Percentiles rank a stretch among this genome's conserved stretches.
phyloP scores from a whole-genome alignment of 805 yeast species.

The Hanseniaspora vineae region DNA sequence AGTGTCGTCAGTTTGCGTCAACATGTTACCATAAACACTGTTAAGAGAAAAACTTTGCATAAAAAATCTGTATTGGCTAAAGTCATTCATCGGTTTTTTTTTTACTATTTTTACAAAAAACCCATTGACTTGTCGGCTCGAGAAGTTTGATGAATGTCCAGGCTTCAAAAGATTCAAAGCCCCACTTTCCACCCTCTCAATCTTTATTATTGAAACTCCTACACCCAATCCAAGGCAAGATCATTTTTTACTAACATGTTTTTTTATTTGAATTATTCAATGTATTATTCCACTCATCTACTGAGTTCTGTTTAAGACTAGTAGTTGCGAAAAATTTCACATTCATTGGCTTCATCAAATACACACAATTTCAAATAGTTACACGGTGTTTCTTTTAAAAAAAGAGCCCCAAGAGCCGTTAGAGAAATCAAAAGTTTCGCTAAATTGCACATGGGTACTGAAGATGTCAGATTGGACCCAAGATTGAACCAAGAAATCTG shows the following conservation, averaged over 20 bases:
- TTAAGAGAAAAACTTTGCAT: too few species aligned
- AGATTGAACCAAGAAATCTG: slow-evolving; percentile 96
- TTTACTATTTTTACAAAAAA: too few species aligned
- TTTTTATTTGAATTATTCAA: background rate
- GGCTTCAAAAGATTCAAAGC: too few species aligned
- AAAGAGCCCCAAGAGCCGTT: slow-evolving; percentile 99
- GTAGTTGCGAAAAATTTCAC: too few species aligned
- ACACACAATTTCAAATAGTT: slow-evolving; percentile 39
- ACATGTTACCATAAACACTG: too few species aligned
- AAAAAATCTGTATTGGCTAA: too few species aligned
- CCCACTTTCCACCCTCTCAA: background rate
- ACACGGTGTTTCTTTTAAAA: slow-evolving; percentile 98
- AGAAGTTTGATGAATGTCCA: too few species aligned
- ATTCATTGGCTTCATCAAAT: slow-evolving; percentile 17
- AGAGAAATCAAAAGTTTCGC: slow-evolving; percentile 99
- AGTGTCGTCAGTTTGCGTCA: too few species aligned
- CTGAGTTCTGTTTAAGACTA: too few species aligned
- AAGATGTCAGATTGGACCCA: slow-evolving; percentile 98
- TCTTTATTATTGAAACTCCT: background rate
- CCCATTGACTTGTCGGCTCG: too few species aligned
- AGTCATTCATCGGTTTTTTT: too few species aligned
- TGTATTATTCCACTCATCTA: background rate
- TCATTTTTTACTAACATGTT: slow-evolving; percentile 1
- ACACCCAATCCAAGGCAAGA: background rate
- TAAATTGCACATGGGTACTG: slow-evolving; percentile 96